Percentiles rank a stretch among this genome's conserved stretches.
These are phyloP conservation scores for Pyrenochaeta sp. DNA, from an alignment of 2,329 filamentous ascomycete species.

Conservation along the genomic window DNA sequence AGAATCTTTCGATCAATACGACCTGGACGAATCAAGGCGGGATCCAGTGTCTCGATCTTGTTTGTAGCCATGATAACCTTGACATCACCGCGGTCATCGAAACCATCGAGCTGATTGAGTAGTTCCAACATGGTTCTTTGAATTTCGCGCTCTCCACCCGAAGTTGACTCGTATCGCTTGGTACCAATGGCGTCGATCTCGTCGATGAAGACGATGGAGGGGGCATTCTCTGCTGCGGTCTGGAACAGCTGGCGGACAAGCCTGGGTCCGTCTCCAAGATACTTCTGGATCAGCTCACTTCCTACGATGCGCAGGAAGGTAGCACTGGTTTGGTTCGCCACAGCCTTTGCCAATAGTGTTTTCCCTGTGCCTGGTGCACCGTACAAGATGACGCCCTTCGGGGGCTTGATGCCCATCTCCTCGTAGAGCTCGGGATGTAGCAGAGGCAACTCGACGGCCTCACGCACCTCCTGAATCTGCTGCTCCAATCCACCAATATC, in stretches of 20 bases:
- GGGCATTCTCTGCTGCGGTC: conserved; percentile 93
- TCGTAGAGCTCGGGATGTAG: conserved; percentile 97
- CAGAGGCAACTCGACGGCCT: conserved; percentile 94
- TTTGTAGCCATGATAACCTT: conserved; percentile 99
- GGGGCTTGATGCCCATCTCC: conserved; percentile 99
- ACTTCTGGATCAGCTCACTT: conserved; percentile 97
- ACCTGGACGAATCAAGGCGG: conserved; percentile 92
- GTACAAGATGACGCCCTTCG: conserved; percentile 98
- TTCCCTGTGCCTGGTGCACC: conserved; percentile 97
- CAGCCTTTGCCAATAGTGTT: conserved; percentile 93
- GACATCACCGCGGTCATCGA: conserved; percentile 97
- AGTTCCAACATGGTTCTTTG: conserved; percentile 99
- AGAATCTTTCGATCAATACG: conserved; percentile 98
- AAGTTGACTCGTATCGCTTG: conserved; percentile 97
- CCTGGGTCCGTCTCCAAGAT: conserved; percentile 92
- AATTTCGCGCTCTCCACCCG: conserved; percentile 94
- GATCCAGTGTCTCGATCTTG: conserved; percentile 98
- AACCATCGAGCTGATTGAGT: conserved; percentile 97
- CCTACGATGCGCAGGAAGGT: conserved; percentile 98
- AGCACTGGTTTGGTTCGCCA: conserved; percentile 98
- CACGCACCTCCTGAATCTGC: conserved; percentile 97
- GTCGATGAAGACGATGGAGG: conserved; percentile 98
- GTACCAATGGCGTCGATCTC: conserved; percentile 99
- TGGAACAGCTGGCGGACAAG: conserved; percentile 96
- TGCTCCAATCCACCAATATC: conserved; percentile 95